Conservation (phyloP, 176 grass and related monocot species). For the Elaeis guineensis region DNA sequence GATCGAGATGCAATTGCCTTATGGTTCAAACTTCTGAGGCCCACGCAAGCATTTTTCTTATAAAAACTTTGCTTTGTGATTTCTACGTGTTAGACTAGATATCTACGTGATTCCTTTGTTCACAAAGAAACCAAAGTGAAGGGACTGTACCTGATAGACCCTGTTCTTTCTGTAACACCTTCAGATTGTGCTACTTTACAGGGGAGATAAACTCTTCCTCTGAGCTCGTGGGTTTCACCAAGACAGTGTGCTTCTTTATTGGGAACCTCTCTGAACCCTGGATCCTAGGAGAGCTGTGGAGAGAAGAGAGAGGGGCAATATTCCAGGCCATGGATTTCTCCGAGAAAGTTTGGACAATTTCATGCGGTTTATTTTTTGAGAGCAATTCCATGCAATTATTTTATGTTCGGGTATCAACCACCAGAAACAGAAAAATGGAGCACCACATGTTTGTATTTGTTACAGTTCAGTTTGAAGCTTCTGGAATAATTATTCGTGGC, state of each 20-base stretch:
- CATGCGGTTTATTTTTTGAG: not conserved
- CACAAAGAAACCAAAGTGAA: too few species aligned
- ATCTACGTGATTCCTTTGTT: too few species aligned
- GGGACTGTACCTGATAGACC: slow-evolving; percentile 27
- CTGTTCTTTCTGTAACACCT: slow-evolving; percentile 49
- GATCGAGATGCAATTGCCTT: too few species aligned
- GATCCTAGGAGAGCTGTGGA: slow-evolving; percentile 39
- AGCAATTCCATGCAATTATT: not conserved
- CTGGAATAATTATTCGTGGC: too few species aligned
- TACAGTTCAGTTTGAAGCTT: too few species aligned
- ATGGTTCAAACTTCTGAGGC: too few species aligned
- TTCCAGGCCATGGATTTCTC: slow-evolving; percentile 59
- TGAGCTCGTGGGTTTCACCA: slow-evolving; percentile 19
- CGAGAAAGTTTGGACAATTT: not conserved
- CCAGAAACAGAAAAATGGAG: slow-evolving; percentile 2
- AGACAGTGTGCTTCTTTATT: slow-evolving; percentile 25
- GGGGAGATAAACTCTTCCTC: slow-evolving; percentile 15
- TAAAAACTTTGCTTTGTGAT: too few species aligned
- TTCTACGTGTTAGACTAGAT: too few species aligned
- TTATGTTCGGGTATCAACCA: slow-evolving; percentile 23
- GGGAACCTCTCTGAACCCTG: slow-evolving; percentile 36
- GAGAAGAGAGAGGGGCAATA: slow-evolving; percentile 50
- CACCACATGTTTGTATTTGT: slow-evolving; percentile 4
- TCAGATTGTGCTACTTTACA: slow-evolving; percentile 55
- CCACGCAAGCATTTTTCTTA: too few species aligned